Base-by-base conservation (phyloP, 202 grass and related monocot genomes). In the Setaria viridis region DNA sequence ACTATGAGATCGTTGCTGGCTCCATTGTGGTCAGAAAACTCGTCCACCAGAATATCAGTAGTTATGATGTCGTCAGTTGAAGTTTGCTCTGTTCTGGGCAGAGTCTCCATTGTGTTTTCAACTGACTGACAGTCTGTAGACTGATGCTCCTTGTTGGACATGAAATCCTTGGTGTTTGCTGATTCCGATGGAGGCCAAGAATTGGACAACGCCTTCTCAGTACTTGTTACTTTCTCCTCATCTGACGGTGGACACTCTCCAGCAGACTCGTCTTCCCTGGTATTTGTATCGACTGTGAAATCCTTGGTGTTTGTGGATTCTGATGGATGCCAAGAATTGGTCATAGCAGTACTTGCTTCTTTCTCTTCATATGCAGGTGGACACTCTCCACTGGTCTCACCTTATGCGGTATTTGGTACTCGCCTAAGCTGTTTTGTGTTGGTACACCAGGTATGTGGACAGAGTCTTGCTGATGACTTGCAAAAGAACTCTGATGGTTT, bases 241-340 rank as follows among this genome's bases (percentile, higher is more conserved):
- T 19, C 7, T 32, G 14, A 51, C 32, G 33, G 13, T 2, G n/a
- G 35, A 81, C 19, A 16, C 21, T 46, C 14, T 4, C 3, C 50
- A 17, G 4, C 1, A 37, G 66, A 58, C 14, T 58, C 2, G 19
- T 1, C 21, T 6, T 78, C 41, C 47, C 1, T 30, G 7, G 51
- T 17, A 82, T 47, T 19, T 82, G 67, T 25, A 25, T 25, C 25
- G 25, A 25, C 25, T 25, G 25, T 41, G 39, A 41, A 17, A 19
- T 86, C 69, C n/a, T 34, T 80, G 48, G 20, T 66, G 41, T 45
- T 37, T 66, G 2, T 19, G 21, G 62, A 67, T 15, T 67, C 17
- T 21, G 35, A 45, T 56, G 12, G 17, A 30, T 70, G 51, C 7
- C 1, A 9, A 6, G 65, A 81, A 14, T 32, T 58, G 20, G 51